These are phyloP conservation scores for Leccinum cinnamomeum DNA, from an alignment of 1,284 basidiomycete species.

Conservation along the genomic window DNA sequence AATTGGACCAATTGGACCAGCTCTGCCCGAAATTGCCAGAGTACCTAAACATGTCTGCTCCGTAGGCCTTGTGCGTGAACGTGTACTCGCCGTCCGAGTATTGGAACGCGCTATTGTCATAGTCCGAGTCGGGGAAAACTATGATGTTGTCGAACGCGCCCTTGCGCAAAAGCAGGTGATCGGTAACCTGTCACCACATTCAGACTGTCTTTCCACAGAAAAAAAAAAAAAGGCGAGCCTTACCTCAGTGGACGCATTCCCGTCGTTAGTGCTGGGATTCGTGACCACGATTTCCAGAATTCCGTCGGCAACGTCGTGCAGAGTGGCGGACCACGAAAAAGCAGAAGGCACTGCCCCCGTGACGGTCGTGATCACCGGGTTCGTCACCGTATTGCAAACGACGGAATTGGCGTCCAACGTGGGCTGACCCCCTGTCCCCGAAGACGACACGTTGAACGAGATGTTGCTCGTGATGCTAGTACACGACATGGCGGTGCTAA, in stretches of 20 bases:
- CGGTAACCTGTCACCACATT: constrained; percentile 47
- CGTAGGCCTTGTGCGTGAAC: constrained; percentile 78
- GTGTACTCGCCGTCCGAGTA: constrained; percentile 62
- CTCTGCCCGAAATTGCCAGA: constrained; percentile 83
- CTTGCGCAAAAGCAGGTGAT: constrained; percentile 80
- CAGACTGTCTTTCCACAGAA: background rate
- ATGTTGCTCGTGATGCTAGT: too few species aligned
- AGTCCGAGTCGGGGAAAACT: constrained; percentile 80
- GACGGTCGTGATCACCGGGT: constrained; percentile 47
- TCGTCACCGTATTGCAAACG: constrained; percentile 47
- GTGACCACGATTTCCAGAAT: constrained; percentile 71
- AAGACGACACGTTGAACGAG: constrained; percentile 65
- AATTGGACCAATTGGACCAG: constrained; percentile 78
- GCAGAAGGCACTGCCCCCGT: constrained; percentile 55
- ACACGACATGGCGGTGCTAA: too few species aligned
- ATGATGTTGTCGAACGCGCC: constrained; percentile 74
- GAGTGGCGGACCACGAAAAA: constrained; percentile 73
- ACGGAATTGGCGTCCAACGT: constrained; percentile 46
- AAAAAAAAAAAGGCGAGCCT: constrained; percentile 24
- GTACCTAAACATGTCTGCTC: constrained; percentile 87
- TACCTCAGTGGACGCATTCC: constrained; percentile 56
- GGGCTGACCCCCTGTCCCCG: constrained; percentile 61
- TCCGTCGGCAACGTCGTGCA: constrained; percentile 76
- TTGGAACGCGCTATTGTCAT: constrained; percentile 64
- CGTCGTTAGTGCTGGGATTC: constrained; percentile 49